Percentiles rank a stretch among this genome's conserved stretches.
Conservation (phyloP, 495 filamentous ascomycete genomes). For the Parathielavia hyrcaniae region DNA sequence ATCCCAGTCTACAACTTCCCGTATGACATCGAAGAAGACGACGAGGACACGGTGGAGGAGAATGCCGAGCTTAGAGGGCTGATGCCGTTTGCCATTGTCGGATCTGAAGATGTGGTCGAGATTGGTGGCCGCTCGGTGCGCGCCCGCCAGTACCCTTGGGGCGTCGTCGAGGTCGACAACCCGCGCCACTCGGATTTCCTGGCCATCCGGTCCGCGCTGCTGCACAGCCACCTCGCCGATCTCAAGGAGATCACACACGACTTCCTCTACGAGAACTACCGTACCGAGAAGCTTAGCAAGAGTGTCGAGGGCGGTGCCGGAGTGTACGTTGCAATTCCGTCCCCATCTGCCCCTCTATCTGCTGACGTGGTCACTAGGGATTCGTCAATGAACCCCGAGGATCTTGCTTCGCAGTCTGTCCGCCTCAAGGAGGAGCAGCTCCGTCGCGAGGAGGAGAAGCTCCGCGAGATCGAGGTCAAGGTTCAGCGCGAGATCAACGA, state of each 20-base stretch:
- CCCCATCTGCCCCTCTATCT: neutral
- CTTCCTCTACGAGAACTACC: constrained; percentile 99
- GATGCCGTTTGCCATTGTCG: constrained; percentile 98
- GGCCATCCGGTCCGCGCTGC: constrained; percentile 88
- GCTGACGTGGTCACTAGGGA: constrained; percentile 46
- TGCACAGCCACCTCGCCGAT: constrained; percentile 96
- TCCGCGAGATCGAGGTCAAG: constrained; percentile 97
- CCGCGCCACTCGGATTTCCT: constrained; percentile 98
- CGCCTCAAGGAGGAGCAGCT: constrained; percentile 99
- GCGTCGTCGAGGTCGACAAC: constrained; percentile 97
- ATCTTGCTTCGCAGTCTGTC: constrained; percentile 91
- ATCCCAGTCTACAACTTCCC: constrained; percentile 99
- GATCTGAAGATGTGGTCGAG: constrained; percentile 90
- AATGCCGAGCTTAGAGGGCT: constrained; percentile 93
- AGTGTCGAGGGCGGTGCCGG: constrained; percentile 85
- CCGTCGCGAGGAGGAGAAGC: constrained; percentile 97
- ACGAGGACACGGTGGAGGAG: constrained; percentile 98
- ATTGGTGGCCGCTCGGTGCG: constrained; percentile 86
- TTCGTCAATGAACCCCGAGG: constrained; percentile 95
- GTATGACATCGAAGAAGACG: constrained; percentile 98
- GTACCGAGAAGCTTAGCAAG: constrained; percentile 99
- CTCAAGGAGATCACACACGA: constrained; percentile 99
- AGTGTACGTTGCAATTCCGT: constrained; percentile 57
- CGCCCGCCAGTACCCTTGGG: constrained; percentile 97
- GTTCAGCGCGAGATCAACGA: constrained; percentile 99